Evolutionary conservation across 306 rosid genomes (phyloP), one percentile per base, ranked within the genome.

Genomic region (Cicer chorassanicum): DNA sequence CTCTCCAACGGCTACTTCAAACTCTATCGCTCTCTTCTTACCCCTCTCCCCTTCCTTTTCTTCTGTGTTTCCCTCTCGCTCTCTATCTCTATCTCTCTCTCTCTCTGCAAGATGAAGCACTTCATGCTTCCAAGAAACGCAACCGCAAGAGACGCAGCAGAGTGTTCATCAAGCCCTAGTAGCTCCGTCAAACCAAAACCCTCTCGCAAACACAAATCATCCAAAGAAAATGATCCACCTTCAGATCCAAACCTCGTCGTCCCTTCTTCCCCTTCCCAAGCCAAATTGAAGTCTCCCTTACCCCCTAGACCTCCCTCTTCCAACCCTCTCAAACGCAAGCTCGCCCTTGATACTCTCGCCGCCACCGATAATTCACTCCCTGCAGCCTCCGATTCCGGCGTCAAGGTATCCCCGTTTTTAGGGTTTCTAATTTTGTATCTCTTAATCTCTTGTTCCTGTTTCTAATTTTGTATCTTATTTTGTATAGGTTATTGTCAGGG

Each of bases 281-380:
- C 82, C 61, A 95, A 89, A 86, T 49, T 82, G 79, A 92, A 89
- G 88, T 85, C 85, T 38, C 96, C 91, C 14, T 68, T 95, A 44
- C 99, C 99, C 0, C 99, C 99, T 0, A 85, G 96, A 12, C 99
- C 98, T 1, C 98, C 96, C 1, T 72, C 97, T 50, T 86, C 89
- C 9, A 95, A 92, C 45, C 97, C 99, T 51, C 97, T 92, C 72
- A 95, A 92, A 82, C 88, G 99, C 78, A 95, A 95, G 90, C 98
- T 95, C 61, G 63, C 21, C 67, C 70, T 79, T 55, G 97, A 89
- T 44, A 16, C 84, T 3, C 70, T 82, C 29, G 48, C 80, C 7
- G 96, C 82, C 18, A 51, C 80, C 7, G 96, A 95, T 24, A 85
- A 78, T 82, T 80, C 85, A 0, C 82, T 72, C 53, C 65, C 84